Evolutionary conservation across 371 early-diverging fungal genomes (phyloP).

Genomic region (Actinomortierella wolfii): DNA sequence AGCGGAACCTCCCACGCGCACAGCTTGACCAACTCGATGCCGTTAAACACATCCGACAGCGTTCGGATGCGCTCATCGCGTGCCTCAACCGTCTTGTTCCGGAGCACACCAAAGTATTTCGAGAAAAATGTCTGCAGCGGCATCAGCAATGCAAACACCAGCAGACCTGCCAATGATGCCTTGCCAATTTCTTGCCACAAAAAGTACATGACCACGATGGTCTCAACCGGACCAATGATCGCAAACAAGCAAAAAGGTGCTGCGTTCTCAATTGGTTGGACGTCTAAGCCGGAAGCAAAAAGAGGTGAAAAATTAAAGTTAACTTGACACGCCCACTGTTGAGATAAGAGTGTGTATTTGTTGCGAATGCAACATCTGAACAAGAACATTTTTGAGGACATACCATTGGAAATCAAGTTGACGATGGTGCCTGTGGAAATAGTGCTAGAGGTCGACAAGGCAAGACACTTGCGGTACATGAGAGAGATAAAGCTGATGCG

Average conservation of each 20-base stretch:
- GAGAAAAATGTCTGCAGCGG: constrained; percentile 46
- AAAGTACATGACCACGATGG: constrained; percentile 55
- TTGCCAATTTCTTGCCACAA: constrained; percentile 62
- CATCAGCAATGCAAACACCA: constrained; percentile 54
- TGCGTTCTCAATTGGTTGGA: constrained; percentile 46
- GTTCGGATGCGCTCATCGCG: constrained; percentile 65
- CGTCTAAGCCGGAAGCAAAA: constrained; percentile 27
- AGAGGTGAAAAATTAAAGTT: no score
- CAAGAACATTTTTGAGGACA: no score
- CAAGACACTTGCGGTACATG: constrained; percentile 49
- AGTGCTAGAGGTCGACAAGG: constrained; percentile 42
- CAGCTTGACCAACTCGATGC: constrained; percentile 49
- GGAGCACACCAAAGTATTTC: constrained; percentile 36
- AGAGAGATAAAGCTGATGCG: constrained; percentile 44
- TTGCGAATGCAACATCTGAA: no score
- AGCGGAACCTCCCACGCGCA: constrained; percentile 61
- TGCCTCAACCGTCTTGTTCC: constrained; percentile 59
- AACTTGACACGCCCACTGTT: no score
- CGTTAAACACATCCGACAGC: constrained; percentile 65
- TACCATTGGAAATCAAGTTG: constrained; percentile 51
- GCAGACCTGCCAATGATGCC: constrained; percentile 65
- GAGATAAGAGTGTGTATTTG: no score
- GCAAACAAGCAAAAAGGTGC: constrained; percentile 37
- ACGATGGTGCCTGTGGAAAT: constrained; percentile 47
- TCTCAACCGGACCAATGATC: constrained; percentile 42